Evolutionary conservation across 768 basidiomycete species (phyloP), one percentile per base, ranked within the genome.

Genomic region (Lenzites betulinus): DNA sequence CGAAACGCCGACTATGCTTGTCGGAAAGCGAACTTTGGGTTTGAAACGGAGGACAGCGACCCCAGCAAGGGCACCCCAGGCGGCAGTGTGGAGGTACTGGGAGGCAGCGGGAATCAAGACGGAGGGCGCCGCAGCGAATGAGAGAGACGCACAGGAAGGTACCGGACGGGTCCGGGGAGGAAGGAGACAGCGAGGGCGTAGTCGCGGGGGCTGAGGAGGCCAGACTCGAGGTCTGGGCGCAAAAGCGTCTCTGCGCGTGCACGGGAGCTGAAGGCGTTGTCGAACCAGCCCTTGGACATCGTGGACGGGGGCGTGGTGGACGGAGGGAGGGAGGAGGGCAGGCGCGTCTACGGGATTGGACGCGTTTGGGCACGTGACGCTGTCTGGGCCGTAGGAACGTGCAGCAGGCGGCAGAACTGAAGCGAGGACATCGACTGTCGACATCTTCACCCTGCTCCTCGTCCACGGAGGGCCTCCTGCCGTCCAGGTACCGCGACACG

Each of bases 131-230:
- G 50, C 44, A 20, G 30, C 47, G 51, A 51, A 42, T 25, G 30
- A 38, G 42, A 44, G 53, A 54, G 48, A 64, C 80, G 76, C 51
- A 81, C 78, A 58, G 78, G 76, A 62, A 74, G 76, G 61, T 81
- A 76, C 33, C 77, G 70, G 74, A 81, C 64, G 75, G 68, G 65
- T 39, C 78, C 79, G 38, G 86, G 80, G 26, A 86, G 71, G 75
- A 88, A 89, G 26, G 68, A 68, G 58, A 77, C 68, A 4, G 86
- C 82, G 12, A 80, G 70, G 0, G 87, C 77, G 69, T 81, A 88
- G 76, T 90, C 88, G 54, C 78, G 79, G 20, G 65, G 67, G 5
- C 79, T 76, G 58, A 86, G 72, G 63, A 76, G 75, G 16, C 82
- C 84, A n/a, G 74, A 67, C 35, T 85, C 80, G 50, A 78, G 77